Evolutionary conservation across 176 grass and related monocot species (phyloP).

Genomic region (Oryza glaberrima): DNA sequence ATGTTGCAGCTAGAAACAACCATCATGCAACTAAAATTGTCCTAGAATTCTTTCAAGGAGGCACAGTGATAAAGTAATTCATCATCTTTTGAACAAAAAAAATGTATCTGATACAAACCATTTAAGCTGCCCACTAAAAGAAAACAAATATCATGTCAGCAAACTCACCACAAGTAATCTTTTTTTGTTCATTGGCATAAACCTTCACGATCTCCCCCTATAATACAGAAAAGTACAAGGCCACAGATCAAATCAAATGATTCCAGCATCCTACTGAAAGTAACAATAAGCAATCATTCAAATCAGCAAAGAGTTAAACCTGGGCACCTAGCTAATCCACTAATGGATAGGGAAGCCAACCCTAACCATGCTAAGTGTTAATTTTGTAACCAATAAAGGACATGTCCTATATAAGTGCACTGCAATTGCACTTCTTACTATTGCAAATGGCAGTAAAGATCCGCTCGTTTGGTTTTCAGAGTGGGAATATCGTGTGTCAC

Average conservation of each 20-base stretch:
- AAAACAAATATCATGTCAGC: neutral
- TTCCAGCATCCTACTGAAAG: constrained; percentile 20
- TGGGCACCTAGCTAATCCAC: neutral
- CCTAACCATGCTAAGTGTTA: neutral
- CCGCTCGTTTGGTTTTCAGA: neutral
- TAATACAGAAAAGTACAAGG: neutral
- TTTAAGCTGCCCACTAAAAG: constrained; percentile 25
- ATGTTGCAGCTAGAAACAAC: neutral
- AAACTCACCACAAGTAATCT: constrained; percentile 88
- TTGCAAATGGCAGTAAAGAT: constrained; percentile 13
- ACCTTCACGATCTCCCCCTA: constrained; percentile 92
- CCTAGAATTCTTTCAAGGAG: constrained; percentile 22
- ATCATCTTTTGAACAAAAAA: neutral
- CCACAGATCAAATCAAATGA: constrained; percentile 25
- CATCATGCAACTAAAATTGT: neutral
- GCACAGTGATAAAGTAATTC: constrained; percentile 1
- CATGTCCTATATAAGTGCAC: neutral
- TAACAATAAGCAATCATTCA: neutral
- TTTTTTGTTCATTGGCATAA: constrained; percentile 83
- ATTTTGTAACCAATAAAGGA: constrained; percentile 11
- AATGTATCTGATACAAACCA: neutral
- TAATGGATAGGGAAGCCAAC: neutral
- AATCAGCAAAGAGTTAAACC: constrained; percentile 8
- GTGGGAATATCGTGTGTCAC: neutral
- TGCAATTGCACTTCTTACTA: neutral